These are phyloP conservation scores for Fabrea salina DNA, from an alignment of 169 alveolate species.

Conservation along the genomic window DNA sequence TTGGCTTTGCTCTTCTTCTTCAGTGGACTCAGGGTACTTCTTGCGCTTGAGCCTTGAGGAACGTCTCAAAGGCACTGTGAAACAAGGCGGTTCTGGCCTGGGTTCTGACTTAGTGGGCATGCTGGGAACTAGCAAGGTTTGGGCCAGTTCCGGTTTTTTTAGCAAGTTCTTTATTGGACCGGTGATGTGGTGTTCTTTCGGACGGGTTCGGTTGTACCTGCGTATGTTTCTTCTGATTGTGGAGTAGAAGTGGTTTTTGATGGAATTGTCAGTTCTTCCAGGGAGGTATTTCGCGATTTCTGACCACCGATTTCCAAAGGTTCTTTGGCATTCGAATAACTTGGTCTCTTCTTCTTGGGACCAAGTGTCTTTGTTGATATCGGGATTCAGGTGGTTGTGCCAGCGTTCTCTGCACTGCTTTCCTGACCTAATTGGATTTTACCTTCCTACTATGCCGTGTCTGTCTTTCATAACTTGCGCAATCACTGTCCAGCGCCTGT, in stretches of 20 bases:
- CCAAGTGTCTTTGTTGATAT: slow-evolving; percentile 61
- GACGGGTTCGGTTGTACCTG: background rate
- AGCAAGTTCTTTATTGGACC: background rate
- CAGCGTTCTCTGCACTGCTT: slow-evolving; percentile 72
- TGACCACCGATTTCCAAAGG: slow-evolving; percentile 75
- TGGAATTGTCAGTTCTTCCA: slow-evolving; percentile 81
- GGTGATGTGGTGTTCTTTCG: background rate
- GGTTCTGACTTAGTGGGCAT: too few relatives aligned
- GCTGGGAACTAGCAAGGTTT: too few relatives aligned
- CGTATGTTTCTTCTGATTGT: slow-evolving; percentile 41
- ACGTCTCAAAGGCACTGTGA: too few relatives aligned
- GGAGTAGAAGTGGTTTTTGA: slow-evolving; percentile 71
- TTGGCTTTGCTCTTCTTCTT: too few relatives aligned
- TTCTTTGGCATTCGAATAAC: background rate
- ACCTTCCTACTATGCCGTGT: background rate
- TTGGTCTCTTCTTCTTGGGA: slow-evolving; percentile 55
- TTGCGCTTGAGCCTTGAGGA: too few relatives aligned
- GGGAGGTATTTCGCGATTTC: slow-evolving; percentile 63
- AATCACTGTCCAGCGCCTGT: background rate
- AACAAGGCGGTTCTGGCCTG: too few relatives aligned
- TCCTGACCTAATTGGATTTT: slow-evolving; percentile 43
- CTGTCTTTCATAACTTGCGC: background rate
- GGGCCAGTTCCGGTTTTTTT: too few relatives aligned
- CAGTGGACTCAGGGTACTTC: too few relatives aligned
- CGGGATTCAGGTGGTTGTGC: slow-evolving; percentile 63